phyloP scores from a whole-genome alignment of 2,329 filamentous ascomycete genomes.

The Apiospora marii region DNA sequence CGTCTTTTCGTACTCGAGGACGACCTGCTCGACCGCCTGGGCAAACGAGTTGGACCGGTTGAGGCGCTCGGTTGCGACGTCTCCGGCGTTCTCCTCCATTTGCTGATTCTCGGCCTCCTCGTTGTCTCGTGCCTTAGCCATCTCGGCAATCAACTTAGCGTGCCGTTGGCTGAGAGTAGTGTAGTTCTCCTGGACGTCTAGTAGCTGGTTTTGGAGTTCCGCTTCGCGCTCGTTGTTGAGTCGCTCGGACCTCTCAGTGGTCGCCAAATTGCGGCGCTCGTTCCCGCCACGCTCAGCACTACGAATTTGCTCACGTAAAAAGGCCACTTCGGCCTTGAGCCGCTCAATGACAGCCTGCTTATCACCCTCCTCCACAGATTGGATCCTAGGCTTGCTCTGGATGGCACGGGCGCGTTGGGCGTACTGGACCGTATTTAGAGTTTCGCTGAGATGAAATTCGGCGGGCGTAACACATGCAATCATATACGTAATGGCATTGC shows the following conservation, averaged over 20 bases:
- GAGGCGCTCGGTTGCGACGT: conserved; percentile 83
- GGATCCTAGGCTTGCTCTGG: conserved; percentile 96
- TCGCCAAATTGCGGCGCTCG: conserved; percentile 60
- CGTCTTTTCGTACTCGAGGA: conserved; percentile 98
- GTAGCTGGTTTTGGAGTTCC: conserved; percentile 90
- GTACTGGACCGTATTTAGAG: conserved; percentile 96
- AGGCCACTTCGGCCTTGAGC: conserved; percentile 90
- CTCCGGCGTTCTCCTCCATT: conserved; percentile 70
- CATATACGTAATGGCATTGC: conserved; percentile 99
- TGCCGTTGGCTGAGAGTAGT: conserved; percentile 89
- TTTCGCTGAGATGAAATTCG: conserved; percentile 97
- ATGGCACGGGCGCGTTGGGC: conserved; percentile 95
- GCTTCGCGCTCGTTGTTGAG: conserved; percentile 84
- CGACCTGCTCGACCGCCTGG: conserved; percentile 93
- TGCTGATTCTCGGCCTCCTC: conserved; percentile 67
- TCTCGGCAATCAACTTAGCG: conserved; percentile 92
- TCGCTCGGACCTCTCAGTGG: conserved; percentile 78
- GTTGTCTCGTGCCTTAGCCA: conserved; percentile 83
- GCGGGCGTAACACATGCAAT: conserved; percentile 97
- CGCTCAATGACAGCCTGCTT: conserved; percentile 94
- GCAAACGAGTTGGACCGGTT: conserved; percentile 97
- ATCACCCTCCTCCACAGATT: conserved; percentile 91
- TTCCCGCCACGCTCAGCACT: conserved; percentile 75
- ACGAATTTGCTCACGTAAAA: conserved; percentile 91
- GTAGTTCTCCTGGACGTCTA: conserved; percentile 96